phyloP scores from a whole-genome alignment of 306 rosid species.

The Glycine latifolia region DNA sequence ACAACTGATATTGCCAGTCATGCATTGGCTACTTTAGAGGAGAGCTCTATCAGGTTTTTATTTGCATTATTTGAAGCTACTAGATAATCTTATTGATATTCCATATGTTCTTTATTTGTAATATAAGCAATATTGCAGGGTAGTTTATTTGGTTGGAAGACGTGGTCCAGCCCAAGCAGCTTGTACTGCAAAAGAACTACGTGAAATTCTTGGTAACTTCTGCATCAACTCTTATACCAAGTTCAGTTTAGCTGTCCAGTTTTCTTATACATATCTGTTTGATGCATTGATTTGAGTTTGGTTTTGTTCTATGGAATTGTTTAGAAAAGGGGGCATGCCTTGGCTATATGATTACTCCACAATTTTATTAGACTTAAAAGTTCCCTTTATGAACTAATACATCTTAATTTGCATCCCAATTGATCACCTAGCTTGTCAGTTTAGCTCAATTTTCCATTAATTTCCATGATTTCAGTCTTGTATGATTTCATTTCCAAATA shows the following conservation, averaged over 20 bases:
- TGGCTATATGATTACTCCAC: conserved; percentile 4
- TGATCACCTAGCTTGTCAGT: conserved; percentile 9
- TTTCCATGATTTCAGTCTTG: conserved; percentile 6
- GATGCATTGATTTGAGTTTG: conserved; percentile 34
- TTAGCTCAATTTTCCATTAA: conserved; percentile 7
- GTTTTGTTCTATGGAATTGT: conserved; percentile 28
- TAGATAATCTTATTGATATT: conserved; percentile 22
- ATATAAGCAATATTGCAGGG: conserved; percentile 59
- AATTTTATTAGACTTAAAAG: conserved; percentile 9
- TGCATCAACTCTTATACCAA: conserved; percentile 24
- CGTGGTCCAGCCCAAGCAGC: conserved; percentile 99
- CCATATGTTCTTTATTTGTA: conserved; percentile 27
- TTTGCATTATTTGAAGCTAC: conserved; percentile 28
- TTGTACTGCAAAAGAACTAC: conserved; percentile 92
- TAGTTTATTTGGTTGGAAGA: conserved; percentile 93
- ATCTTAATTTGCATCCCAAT: background rate
- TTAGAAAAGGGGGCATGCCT: background rate
- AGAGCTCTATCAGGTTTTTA: conserved; percentile 82
- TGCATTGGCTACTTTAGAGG: conserved; percentile 79
- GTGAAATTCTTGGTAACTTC: conserved; percentile 87
- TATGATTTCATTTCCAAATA: conserved; percentile 20
- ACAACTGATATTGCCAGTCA: conserved; percentile 86
- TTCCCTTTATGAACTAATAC: conserved; percentile 42
- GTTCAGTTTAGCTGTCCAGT: conserved; percentile 12
- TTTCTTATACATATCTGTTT: conserved; percentile 19